Evolutionary conservation across 75 land plant species (phyloP), one percentile per base, ranked within the genome.

Genomic region (Selaginella tamariscina): DNA sequence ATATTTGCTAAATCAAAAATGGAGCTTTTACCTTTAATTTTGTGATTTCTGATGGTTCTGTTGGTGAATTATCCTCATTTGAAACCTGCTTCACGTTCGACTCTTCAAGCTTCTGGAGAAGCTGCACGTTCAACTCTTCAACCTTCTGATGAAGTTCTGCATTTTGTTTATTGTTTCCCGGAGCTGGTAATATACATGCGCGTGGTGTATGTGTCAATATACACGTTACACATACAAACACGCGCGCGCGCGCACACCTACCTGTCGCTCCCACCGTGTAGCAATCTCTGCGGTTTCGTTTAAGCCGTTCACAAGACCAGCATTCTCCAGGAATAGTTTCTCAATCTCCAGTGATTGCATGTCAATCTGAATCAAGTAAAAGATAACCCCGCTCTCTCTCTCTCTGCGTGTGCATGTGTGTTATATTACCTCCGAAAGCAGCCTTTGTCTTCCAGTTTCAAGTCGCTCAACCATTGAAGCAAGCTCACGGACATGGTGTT

Each of bases 291-390:
- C 73, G 18, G 87, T 74, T 30, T 88, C 94, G 54, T 84, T 77
- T 27, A 86, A 73, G 32, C 84, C 76, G 65, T 66, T 68, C 54
- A 81, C 73, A 22, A 92, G 79, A 68, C 69, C 82, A 20, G 79
- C 76, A 67, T 92, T 92, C 70, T 92, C 97, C 71, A 84, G 80
- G 75, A 92, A 92, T 24, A 88, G 86, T 75, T 84, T 84, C 65
- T 92, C 97, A 57, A 92, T 92, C 76, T 88, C 97, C 54, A 88
- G 73, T 55, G 98, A 93, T 74, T 89, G 95, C 28, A 76, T 68
- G 79, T 93, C 95, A 75, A 89, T 86, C 98, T 93, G 82, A 59
- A 54, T 66, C 31, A 39, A 70, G 22, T 29, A 15, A 63, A 59
- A 22, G 63, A n/a, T 8, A 8, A 59, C 63, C 27, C 20, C 11